Evolutionary conservation across 768 basidiomycete genomes (phyloP), one percentile per base, ranked within the genome.

Genomic region (Boletus sp.): DNA sequence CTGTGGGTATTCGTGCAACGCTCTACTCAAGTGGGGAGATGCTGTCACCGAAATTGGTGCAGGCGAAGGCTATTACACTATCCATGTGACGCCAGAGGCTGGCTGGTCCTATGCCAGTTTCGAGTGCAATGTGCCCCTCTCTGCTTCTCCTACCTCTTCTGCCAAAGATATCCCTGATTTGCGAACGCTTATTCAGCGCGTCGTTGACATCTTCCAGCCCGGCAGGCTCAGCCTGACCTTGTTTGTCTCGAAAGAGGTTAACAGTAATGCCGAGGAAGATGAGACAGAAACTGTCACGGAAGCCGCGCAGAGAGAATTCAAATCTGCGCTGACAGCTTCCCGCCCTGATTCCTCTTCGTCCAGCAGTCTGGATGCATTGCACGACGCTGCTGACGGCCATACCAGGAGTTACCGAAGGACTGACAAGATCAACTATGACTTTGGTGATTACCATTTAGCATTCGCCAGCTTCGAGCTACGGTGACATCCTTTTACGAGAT

Each of bases 51-150:
- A 71, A 34, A 58, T 52, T 32, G 54, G 57, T 21, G 50, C 45
- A 21, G 83, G 84, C 15, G 97, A 98, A 71, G 93, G 96, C 37
- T 99, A 99, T 72, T 98, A 92, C 70, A 98, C 93, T 7, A 96
- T 99, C 52, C 97, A 99, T 69, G 96, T 98, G 55, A 99, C 97
- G 1, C 97, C 97, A 27, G 97, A 98, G 72, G 86, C 90, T 64
- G 96, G 91, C 52, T 98, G 93, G 90, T 97, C 94, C 43, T 99
- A 97, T 71, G 97, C 97, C 59, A 93, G 90, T 64, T 98, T 99
- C 76, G 97, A 99, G 74, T 96, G 93, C 76, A 99, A 99, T 72
- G 84, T 97, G n/a, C 92, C 92, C 5, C 75, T 87, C 41, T 68
- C 74, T 40, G 58, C 71, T 40, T 56, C 69, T 45, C 61, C 63